Evolutionary conservation across 345 rosid species (phyloP).

Genomic region (Eucalyptus victrix): DNA sequence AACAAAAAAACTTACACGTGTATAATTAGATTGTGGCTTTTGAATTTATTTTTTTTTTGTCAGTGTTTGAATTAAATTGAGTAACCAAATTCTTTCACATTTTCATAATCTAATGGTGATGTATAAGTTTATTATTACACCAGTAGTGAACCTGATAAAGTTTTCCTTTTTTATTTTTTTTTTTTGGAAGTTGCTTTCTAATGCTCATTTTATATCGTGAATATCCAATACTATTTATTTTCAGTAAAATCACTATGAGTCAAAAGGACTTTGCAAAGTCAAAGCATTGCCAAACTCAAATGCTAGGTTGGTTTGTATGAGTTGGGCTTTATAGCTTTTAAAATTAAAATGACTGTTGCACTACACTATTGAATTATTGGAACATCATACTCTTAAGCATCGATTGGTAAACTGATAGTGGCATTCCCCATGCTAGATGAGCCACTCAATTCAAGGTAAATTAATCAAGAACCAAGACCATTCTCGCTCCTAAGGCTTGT

Average conservation of each 20-base stretch:
- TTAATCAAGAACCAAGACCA: not conserved
- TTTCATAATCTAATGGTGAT: not conserved
- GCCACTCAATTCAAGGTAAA: not conserved
- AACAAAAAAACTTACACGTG: not conserved
- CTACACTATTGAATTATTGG: not conserved
- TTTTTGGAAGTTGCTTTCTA: not conserved
- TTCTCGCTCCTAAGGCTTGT: not conserved
- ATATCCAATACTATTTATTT: not conserved
- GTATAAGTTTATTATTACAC: not conserved
- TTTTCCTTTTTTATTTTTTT: not conserved
- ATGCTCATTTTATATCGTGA: not conserved
- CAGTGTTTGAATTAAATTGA: not conserved
- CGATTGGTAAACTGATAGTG: not conserved
- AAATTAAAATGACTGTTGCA: not conserved
- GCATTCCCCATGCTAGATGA: not conserved
- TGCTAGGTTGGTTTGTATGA: not conserved
- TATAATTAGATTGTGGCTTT: not conserved
- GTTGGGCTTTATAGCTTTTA: not conserved
- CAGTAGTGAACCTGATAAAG: not conserved
- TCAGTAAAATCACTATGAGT: not conserved
- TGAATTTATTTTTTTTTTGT: too few relatives aligned
- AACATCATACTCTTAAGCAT: not conserved
- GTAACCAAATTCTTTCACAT: not conserved
- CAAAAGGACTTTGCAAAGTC: not conserved
- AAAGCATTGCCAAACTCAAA: not conserved